phyloP scores from a whole-genome alignment of 805 yeast genomes.

The Zygosaccharomyces siamensis region DNA sequence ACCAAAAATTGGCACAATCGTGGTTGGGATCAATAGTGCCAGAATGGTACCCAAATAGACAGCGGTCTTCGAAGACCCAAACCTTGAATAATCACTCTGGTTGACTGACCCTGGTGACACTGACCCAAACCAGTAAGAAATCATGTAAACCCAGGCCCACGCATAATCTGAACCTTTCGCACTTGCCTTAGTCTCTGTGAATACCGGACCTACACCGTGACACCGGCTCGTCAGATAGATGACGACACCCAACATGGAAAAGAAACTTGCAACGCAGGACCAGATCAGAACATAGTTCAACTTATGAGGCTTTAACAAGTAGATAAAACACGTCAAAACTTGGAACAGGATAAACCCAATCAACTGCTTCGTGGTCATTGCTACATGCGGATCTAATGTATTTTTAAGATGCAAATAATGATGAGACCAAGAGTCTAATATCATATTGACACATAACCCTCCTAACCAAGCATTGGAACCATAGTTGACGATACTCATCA shows the following conservation, averaged over 20 bases:
- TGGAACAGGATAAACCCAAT: slow-evolving; percentile 42
- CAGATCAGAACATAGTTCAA: slow-evolving; percentile 36
- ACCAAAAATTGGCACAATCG: slow-evolving; percentile 42
- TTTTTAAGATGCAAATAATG: slow-evolving; percentile 35
- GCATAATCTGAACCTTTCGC: slow-evolving; percentile 37
- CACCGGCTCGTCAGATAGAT: slow-evolving; percentile 34
- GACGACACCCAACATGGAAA: slow-evolving; percentile 41
- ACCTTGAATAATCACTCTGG: slow-evolving; percentile 40
- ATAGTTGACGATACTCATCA: slow-evolving; percentile 45
- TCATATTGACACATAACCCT: slow-evolving; percentile 38
- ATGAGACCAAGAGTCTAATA: slow-evolving; percentile 40
- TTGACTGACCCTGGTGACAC: slow-evolving; percentile 40
- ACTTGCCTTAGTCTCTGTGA: slow-evolving; percentile 27
- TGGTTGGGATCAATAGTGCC: slow-evolving; percentile 37
- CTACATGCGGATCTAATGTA: slow-evolving; percentile 31
- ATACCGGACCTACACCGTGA: slow-evolving; percentile 36
- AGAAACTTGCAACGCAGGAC: slow-evolving; percentile 37
- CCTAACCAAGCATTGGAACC: slow-evolving; percentile 46
- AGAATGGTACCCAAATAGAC: slow-evolving; percentile 34
- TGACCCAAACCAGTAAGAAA: slow-evolving; percentile 41
- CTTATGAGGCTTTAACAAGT: slow-evolving; percentile 42
- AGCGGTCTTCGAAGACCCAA: slow-evolving; percentile 34
- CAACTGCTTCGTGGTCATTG: slow-evolving; percentile 37
- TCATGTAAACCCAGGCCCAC: slow-evolving; percentile 42
- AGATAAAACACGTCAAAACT: slow-evolving; percentile 39